These are phyloP conservation scores for Capronia americana DNA, from an alignment of 2,329 filamentous ascomycete species.

Conservation along the genomic window DNA sequence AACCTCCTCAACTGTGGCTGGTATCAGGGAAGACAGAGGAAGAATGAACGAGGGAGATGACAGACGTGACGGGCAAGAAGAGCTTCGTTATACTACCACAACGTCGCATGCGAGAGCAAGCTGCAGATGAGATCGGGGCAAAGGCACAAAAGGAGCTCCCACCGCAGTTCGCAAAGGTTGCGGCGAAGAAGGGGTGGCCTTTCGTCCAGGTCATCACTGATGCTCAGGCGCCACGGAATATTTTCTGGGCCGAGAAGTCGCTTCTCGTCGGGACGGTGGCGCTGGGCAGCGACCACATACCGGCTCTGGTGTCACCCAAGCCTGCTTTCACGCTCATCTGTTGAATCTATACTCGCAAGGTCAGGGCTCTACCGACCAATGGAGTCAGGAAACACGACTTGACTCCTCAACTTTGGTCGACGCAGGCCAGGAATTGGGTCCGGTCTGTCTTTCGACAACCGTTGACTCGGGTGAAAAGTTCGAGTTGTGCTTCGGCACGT, in stretches of 20 bases:
- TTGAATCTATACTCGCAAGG: slow-evolving; percentile 33
- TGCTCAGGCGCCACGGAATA: slow-evolving; percentile 40
- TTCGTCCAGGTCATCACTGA: slow-evolving; percentile 45
- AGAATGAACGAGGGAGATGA: slow-evolving; percentile 42
- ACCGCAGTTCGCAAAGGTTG: slow-evolving; percentile 50
- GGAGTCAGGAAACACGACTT: slow-evolving; percentile 22
- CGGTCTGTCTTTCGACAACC: slow-evolving; percentile 1
- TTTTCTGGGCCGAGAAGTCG: slow-evolving; percentile 48
- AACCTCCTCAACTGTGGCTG: slow-evolving; percentile 54
- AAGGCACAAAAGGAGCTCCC: slow-evolving; percentile 48
- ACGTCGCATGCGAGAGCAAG: slow-evolving; percentile 25
- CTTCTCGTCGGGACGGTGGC: slow-evolving; percentile 50
- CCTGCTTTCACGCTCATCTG: slow-evolving; percentile 40
- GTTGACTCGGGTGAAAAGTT: background rate
- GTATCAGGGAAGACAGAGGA: slow-evolving; percentile 50
- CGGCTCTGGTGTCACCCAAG: slow-evolving; percentile 51
- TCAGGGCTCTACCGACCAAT: slow-evolving; percentile 25
- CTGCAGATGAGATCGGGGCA: slow-evolving; percentile 43
- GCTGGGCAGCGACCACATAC: slow-evolving; percentile 46
- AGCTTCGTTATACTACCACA: slow-evolving; percentile 47
- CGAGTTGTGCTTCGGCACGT: background rate
- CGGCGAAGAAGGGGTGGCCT: slow-evolving; percentile 47
- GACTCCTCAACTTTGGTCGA: slow-evolving; percentile 9
- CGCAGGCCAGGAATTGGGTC: slow-evolving; percentile 7
- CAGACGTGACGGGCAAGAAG: slow-evolving; percentile 39